Evolutionary conservation across 2,329 filamentous ascomycete genomes (phyloP).

Genomic region (Microascus cirrosus): DNA sequence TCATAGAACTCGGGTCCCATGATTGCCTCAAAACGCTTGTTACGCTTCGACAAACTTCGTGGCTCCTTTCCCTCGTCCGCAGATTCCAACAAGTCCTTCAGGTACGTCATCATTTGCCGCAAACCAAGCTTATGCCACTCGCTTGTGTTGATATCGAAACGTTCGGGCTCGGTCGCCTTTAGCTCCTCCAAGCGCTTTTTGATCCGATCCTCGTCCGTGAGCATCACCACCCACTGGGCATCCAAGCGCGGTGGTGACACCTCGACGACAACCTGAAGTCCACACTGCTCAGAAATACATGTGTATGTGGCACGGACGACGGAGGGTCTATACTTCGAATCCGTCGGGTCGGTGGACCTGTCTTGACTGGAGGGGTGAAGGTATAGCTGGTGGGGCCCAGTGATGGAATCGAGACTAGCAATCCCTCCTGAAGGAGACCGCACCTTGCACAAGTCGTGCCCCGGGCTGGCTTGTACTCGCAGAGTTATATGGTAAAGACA

Average conservation of each 20-base stretch:
- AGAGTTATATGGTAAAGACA: conserved; percentile 2
- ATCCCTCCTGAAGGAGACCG: neutral
- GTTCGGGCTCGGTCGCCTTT: conserved; percentile 30
- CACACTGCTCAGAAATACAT: conserved; percentile 7
- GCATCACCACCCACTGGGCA: conserved; percentile 25
- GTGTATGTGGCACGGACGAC: conserved; percentile 7
- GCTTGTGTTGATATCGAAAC: conserved; percentile 31
- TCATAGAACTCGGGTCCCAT: conserved; percentile 38
- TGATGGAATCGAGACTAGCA: neutral
- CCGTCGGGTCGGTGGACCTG: neutral
- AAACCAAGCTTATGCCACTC: conserved; percentile 28
- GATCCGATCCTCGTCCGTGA: conserved; percentile 35
- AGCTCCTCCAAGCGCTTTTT: conserved; percentile 24
- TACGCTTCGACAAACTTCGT: conserved; percentile 40
- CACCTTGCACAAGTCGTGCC: neutral
- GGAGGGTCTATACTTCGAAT: conserved; percentile 6
- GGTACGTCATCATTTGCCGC: conserved; percentile 36
- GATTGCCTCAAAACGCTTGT: conserved; percentile 43
- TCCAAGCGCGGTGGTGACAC: conserved; percentile 37
- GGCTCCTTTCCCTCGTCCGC: conserved; percentile 16
- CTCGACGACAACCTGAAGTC: conserved; percentile 21
- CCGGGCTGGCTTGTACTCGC: neutral
- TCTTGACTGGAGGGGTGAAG: neutral
- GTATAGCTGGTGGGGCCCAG: conserved; percentile 1
- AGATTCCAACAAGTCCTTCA: conserved; percentile 34